Percentiles rank a stretch among this genome's conserved stretches.
Evolutionary conservation across 2,329 filamentous ascomycete genomes (phyloP).

Genomic region (Tolypocladium ovalisporum): DNA sequence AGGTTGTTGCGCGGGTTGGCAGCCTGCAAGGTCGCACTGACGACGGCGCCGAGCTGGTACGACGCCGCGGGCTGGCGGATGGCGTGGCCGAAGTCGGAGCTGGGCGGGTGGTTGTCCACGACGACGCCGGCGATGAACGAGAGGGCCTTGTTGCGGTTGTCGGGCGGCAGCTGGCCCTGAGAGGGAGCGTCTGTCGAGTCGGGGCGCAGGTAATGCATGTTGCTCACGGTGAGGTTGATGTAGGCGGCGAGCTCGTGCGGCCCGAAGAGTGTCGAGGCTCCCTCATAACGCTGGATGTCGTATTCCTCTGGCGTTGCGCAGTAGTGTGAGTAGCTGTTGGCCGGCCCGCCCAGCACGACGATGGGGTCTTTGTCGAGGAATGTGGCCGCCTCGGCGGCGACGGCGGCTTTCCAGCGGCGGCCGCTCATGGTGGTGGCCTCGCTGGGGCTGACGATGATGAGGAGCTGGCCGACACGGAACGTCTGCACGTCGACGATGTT

Average conservation of each 20-base stretch:
- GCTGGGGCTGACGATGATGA: constrained; percentile 75
- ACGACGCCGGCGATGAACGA: constrained; percentile 75
- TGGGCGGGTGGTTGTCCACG: constrained; percentile 55
- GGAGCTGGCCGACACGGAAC: constrained; percentile 71
- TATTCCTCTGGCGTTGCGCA: constrained; percentile 74
- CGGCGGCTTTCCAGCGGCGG: constrained; percentile 69
- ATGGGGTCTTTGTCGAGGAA: constrained; percentile 45
- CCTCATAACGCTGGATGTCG: constrained; percentile 79
- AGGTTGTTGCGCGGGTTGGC: constrained; percentile 89
- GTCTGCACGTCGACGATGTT: constrained; percentile 87
- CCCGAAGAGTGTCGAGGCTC: constrained; percentile 84
- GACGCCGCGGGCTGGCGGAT: constrained; percentile 38
- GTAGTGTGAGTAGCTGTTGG: constrained; percentile 85
- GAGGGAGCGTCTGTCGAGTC: constrained; percentile 27
- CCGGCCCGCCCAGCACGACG: constrained; percentile 80
- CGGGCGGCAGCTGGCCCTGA: constrained; percentile 56
- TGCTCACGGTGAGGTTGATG: constrained; percentile 74
- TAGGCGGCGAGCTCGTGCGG: constrained; percentile 74
- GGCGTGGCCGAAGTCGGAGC: constrained; percentile 61
- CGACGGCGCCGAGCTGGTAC: constrained; percentile 49
- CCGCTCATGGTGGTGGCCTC: constrained; percentile 92
- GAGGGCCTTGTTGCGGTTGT: constrained; percentile 66
- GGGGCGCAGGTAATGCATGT: constrained; percentile 26
- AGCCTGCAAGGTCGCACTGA: constrained; percentile 64
- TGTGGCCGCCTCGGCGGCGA: constrained; percentile 39